Evolutionary conservation across 1,139 yeast species (phyloP).

Genomic region (Hansenula anomala): DNA sequence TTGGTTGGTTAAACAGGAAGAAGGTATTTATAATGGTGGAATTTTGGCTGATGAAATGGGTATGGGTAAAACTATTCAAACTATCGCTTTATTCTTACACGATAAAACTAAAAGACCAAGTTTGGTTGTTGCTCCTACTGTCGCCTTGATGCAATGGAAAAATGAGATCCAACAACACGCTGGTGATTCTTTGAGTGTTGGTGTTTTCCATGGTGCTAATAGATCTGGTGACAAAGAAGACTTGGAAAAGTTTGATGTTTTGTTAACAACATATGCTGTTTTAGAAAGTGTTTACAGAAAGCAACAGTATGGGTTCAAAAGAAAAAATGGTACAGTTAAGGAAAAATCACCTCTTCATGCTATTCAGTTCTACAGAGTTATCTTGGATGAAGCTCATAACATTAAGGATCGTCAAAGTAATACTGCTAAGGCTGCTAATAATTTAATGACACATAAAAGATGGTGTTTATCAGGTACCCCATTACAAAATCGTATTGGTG

Average conservation of each 20-base stretch:
- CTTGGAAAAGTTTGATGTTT: conserved; percentile 52
- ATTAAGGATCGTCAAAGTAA: conserved; percentile 92
- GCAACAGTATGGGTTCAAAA: conserved; percentile 74
- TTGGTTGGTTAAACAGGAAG: conserved; percentile 85
- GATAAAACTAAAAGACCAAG: conserved; percentile 69
- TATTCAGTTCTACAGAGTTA: conserved; percentile 79
- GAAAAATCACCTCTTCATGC: conserved; percentile 74
- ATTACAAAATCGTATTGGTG: conserved; percentile 92
- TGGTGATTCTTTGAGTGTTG: conserved; percentile 58
- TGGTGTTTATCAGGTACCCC: conserved; percentile 98
- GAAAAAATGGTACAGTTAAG: conserved; percentile 65
- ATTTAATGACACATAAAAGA: conserved; percentile 61
- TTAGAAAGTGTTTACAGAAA: conserved; percentile 83
- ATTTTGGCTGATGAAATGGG: conserved; percentile 99
- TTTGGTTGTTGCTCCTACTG: conserved; percentile 94
- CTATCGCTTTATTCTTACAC: conserved; percentile 77
- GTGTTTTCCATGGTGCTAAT: conserved; percentile 81
- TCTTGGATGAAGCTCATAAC: conserved; percentile 95
- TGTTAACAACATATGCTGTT: conserved; percentile 88
- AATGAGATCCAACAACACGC: conserved; percentile 87
- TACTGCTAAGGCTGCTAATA: conserved; percentile 88
- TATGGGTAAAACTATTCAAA: conserved; percentile 97
- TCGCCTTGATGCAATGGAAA: conserved; percentile 97
- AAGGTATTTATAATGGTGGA: conserved; percentile 78
- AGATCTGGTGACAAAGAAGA: conserved; percentile 40